phyloP scores from a whole-genome alignment of 2,329 filamentous ascomycete genomes.

The Arthrinium puccinioides region DNA sequence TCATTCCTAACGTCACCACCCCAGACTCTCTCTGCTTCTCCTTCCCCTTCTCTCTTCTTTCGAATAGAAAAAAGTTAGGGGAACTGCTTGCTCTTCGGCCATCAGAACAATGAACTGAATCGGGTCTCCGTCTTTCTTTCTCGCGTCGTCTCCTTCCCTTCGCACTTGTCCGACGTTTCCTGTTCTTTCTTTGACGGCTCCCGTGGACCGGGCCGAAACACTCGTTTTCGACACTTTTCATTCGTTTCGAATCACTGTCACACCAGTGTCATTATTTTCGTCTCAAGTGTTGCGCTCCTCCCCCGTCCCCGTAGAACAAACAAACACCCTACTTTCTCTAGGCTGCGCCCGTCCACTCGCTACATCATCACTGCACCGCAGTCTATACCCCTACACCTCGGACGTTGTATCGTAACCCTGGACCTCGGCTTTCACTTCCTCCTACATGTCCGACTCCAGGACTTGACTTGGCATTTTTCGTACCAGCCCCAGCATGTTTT shows the following conservation, averaged over 20 bases:
- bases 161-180: too few species aligned
- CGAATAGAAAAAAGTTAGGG: too few species aligned
- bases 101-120: too few species aligned
- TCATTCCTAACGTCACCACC: too few species aligned
- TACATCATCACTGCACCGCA: not conserved
- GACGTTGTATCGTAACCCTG: too few species aligned
- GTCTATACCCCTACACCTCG: not conserved
- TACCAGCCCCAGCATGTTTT: conserved; percentile 12
- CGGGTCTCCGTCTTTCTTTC: too few species aligned
- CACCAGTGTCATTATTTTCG: not conserved
- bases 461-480: not conserved
- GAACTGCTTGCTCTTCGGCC: not conserved
- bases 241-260: not conserved
- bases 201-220: not conserved
- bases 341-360: not conserved
- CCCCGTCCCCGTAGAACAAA: too few species aligned
- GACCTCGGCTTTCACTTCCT: too few species aligned
- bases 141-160: too few species aligned
- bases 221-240: not conserved
- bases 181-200: conserved; percentile 1
- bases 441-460: not conserved
- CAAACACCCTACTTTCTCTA: not conserved
- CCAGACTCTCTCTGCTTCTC: too few species aligned
- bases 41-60: too few species aligned
- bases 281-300: not conserved